Conservation (phyloP, 192 early-diverging fungal genomes). For the Coemansia sp. region DNA sequence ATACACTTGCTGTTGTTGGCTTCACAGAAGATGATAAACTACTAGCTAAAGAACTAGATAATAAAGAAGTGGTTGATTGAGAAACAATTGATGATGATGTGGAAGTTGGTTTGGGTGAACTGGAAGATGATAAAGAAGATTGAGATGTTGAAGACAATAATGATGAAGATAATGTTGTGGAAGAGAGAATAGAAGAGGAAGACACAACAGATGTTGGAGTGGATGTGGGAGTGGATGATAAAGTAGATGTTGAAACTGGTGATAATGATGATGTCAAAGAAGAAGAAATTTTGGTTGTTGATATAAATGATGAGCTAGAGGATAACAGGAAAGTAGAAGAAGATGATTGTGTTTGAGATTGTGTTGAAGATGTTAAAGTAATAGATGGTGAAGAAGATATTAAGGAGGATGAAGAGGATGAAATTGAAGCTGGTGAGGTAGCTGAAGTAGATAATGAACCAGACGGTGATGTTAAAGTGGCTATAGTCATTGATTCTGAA, state of each 20-base stretch:
- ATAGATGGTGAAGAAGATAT: background rate
- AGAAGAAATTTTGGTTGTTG: no score
- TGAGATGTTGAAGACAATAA: background rate
- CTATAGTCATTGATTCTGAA: no score
- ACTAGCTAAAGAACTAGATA: no score
- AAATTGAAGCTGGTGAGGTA: background rate
- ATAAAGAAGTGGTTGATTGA: background rate
- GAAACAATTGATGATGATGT: background rate
- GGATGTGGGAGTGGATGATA: background rate
- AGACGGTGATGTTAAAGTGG: background rate
- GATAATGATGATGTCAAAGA: background rate
- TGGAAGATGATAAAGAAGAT: slow-evolving; percentile 1
- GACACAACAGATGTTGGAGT: no score
- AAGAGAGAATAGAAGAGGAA: no score
- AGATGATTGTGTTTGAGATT: background rate
- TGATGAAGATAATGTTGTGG: background rate
- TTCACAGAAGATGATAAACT: background rate
- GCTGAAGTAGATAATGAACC: background rate
- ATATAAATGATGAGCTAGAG: no score
- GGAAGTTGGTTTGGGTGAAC: background rate
- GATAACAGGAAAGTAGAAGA: background rate
- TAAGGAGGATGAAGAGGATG: background rate
- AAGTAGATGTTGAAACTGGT: background rate
- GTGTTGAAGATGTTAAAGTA: background rate
- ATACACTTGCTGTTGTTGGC: background rate